Percentiles rank a stretch among this genome's conserved stretches.
Conservation (phyloP, 1,284 basidiomycete species). For the Apiotrichum laibachii region DNA sequence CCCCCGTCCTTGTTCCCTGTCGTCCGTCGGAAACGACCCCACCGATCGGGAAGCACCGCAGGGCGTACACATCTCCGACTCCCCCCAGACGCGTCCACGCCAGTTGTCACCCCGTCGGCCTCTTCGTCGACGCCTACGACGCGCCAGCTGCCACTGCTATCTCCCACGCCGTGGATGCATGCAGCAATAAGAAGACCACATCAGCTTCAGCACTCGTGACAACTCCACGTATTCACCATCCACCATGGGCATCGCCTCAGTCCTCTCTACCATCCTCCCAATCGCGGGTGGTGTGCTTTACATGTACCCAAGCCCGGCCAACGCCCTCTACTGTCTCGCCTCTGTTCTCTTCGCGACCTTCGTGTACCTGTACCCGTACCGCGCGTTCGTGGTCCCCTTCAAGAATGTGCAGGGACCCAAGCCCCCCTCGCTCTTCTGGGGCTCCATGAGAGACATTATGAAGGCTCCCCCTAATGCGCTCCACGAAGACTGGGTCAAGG, state of each 20-base stretch:
- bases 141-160: no score
- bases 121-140: no score
- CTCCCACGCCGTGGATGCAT: no score
- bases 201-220: no score
- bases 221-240: no score
- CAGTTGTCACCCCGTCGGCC: no score
- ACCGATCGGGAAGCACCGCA: no score
- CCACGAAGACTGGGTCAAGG: slow-evolving; percentile 25
- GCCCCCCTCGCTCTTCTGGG: slow-evolving; percentile 20
- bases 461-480: slow-evolving; percentile 14
- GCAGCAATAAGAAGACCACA: no score
- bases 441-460: slow-evolving; percentile 22
- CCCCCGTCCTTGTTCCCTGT: no score
- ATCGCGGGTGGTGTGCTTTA: neutral
- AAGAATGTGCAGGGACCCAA: slow-evolving; percentile 23
- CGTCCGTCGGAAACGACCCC: no score
- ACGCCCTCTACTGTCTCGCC: neutral
- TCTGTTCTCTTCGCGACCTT: slow-evolving; percentile 2
- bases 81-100: no score
- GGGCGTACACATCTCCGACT: no score
- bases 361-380: slow-evolving; percentile 16
- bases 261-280: neutral
- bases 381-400: slow-evolving; percentile 2
- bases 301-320: neutral
- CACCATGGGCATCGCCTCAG: neutral